phyloP scores from a whole-genome alignment of 1,139 yeast species.

The Trichomonascaceae sp. region DNA sequence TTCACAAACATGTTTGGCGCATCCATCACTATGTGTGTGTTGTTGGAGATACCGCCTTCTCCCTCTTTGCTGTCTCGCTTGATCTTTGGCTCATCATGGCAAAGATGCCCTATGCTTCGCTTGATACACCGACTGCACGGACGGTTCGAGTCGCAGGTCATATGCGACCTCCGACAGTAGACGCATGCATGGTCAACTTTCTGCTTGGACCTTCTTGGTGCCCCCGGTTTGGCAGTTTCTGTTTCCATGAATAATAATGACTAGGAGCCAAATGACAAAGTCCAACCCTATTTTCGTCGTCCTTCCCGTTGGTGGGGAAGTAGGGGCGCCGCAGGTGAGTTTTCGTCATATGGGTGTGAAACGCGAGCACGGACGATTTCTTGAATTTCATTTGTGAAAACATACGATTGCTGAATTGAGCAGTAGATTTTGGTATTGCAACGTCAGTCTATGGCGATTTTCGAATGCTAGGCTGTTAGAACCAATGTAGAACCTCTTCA shows the following conservation, averaged over 20 bases:
- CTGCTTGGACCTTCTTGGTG: too few relatives aligned
- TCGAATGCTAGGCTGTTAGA: too few relatives aligned
- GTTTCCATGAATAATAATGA: too few relatives aligned
- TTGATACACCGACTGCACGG: conserved; percentile 85
- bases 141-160: conserved; percentile 70
- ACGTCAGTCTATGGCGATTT: too few relatives aligned
- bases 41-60: neutral
- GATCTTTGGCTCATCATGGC: conserved; percentile 57
- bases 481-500: too few relatives aligned
- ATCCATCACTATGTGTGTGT: neutral
- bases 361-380: too few relatives aligned
- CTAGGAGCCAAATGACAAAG: neutral
- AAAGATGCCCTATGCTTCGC: conserved; percentile 78
- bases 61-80: conserved; percentile 4
- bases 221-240: too few relatives aligned
- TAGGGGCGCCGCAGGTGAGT: neutral
- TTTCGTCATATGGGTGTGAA: neutral
- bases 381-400: too few relatives aligned
- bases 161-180: conserved; percentile 84
- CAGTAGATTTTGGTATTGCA: too few relatives aligned
- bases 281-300: neutral
- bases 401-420: too few relatives aligned
- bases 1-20: neutral
- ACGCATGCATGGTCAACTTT: conserved; percentile 55
- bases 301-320: neutral